phyloP scores from a whole-genome alignment of 495 filamentous ascomycete genomes.

The Podospora comata region DNA sequence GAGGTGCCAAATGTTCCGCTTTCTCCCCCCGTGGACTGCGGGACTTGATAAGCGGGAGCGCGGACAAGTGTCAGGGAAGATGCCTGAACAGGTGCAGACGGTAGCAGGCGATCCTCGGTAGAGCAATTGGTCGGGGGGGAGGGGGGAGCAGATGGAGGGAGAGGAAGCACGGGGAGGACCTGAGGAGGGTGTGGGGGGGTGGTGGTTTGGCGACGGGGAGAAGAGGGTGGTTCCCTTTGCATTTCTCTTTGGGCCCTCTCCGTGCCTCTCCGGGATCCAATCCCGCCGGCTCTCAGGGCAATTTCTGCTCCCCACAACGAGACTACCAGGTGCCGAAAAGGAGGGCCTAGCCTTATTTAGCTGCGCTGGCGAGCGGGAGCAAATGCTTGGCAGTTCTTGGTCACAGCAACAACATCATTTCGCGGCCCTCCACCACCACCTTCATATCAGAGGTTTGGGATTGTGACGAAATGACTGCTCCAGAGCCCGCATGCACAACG shows the following conservation, averaged over 20 bases:
- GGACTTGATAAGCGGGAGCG: constrained; percentile 13
- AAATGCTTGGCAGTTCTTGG: constrained; percentile 7
- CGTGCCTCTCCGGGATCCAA: constrained; percentile 1
- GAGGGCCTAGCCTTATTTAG: constrained; percentile 1
- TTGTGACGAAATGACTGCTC: not conserved
- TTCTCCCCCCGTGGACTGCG: constrained; percentile 6
- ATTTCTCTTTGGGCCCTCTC: too few species aligned
- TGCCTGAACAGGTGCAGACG: constrained; percentile 10
- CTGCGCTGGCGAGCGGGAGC: not conserved
- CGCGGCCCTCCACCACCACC: not conserved
- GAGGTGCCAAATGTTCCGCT: constrained; percentile 6
- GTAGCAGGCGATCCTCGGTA: constrained; percentile 13
- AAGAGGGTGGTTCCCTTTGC: not conserved
- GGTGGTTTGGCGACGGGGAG: not conserved
- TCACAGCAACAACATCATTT: constrained; percentile 5
- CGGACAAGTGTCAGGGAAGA: constrained; percentile 5
- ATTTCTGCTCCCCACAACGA: constrained; percentile 11
- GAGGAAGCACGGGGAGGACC: not conserved
- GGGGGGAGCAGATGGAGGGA: not conserved
- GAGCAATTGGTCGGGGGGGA: constrained; percentile 1
- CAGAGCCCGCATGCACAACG: not conserved
- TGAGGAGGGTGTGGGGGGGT: not conserved
- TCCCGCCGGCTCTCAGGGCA: constrained; percentile 11
- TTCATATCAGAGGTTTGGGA: not conserved
- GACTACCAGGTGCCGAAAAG: constrained; percentile 12